Conservation (phyloP, 2,329 filamentous ascomycete genomes). For the Fusarium stilboides region DNA sequence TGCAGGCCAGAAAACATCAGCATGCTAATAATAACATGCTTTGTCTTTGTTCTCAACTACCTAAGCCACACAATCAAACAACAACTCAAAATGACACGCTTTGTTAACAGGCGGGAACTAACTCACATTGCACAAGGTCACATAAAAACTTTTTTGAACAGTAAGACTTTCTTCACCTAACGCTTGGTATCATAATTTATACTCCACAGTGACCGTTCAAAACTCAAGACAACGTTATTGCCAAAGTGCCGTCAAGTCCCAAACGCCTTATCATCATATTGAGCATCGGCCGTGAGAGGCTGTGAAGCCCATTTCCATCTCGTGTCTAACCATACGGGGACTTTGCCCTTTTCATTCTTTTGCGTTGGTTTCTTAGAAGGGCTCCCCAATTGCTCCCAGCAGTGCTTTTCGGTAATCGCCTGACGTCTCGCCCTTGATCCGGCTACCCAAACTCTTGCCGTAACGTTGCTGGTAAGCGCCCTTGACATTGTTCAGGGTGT, state of each 20-base stretch:
- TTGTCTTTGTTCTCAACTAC: neutral
- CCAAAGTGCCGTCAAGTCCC: slow-evolving; percentile 28
- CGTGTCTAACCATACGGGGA: neutral
- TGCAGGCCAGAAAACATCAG: neutral
- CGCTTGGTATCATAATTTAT: slow-evolving; percentile 36
- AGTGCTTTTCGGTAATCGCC: slow-evolving; percentile 86
- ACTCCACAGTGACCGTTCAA: slow-evolving; percentile 13
- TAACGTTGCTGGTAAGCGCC: slow-evolving; percentile 82
- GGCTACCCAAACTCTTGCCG: slow-evolving; percentile 74
- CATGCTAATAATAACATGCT: neutral
- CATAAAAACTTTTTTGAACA: neutral
- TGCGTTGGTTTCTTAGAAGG: slow-evolving; percentile 30
- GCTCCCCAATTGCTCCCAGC: slow-evolving; percentile 75
- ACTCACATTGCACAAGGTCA: neutral
- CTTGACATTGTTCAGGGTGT: slow-evolving; percentile 82
- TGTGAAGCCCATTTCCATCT: slow-evolving; percentile 17
- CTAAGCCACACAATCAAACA: neutral
- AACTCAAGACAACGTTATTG: slow-evolving; percentile 20
- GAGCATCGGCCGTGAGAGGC: slow-evolving; percentile 29
- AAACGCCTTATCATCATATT: slow-evolving; percentile 37
- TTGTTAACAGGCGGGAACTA: too few species aligned
- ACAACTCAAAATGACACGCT: too few species aligned
- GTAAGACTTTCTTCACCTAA: slow-evolving; percentile 2
- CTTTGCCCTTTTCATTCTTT: neutral
- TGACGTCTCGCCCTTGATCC: slow-evolving; percentile 87